A percentile compares a stretch with the other conserved stretches of the same genome.
Conservation (phyloP, 192 early-diverging fungal species). For the Backusella tarrabulga region DNA sequence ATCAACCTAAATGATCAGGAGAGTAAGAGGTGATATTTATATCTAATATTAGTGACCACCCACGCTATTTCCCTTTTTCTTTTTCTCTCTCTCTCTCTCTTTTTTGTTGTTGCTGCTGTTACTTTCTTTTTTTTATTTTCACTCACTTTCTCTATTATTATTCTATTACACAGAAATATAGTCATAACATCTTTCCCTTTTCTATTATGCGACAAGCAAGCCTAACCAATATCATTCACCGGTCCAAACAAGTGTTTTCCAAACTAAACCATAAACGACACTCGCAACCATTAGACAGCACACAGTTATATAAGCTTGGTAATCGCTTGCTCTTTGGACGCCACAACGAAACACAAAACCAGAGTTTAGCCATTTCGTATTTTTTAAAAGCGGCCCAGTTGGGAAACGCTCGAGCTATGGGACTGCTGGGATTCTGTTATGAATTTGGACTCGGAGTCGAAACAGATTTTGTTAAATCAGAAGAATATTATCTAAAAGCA, state of each 20-base stretch:
- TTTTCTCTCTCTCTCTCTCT: background rate
- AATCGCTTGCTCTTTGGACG: slow-evolving; percentile 29
- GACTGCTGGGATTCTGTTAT: slow-evolving; percentile 78
- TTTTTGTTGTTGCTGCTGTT: background rate
- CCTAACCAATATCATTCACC: background rate
- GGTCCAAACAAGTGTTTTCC: background rate
- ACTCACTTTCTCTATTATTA: background rate
- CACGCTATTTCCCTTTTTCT: background rate
- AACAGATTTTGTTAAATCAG: slow-evolving; percentile 58
- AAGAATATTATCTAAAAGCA: slow-evolving; percentile 64
- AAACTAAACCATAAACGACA: slow-evolving; percentile 10
- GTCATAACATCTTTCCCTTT: background rate
- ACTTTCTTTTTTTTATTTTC: background rate
- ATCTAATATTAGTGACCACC: slow-evolving; percentile 3
- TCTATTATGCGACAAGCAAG: background rate
- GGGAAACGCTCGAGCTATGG: slow-evolving; percentile 48
- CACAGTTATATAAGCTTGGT: slow-evolving; percentile 17
- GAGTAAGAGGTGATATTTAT: background rate
- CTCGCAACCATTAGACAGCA: background rate
- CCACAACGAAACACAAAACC: slow-evolving; percentile 4
- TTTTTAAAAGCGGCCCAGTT: slow-evolving; percentile 41
- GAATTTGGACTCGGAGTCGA: slow-evolving; percentile 81
- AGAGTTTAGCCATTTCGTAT: slow-evolving; percentile 18
- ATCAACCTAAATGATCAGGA: background rate
- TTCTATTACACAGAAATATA: background rate